Evolutionary conservation across 345 rosid species (phyloP), one percentile per base, ranked within the genome.

Genomic region (Erodium maritimum): DNA sequence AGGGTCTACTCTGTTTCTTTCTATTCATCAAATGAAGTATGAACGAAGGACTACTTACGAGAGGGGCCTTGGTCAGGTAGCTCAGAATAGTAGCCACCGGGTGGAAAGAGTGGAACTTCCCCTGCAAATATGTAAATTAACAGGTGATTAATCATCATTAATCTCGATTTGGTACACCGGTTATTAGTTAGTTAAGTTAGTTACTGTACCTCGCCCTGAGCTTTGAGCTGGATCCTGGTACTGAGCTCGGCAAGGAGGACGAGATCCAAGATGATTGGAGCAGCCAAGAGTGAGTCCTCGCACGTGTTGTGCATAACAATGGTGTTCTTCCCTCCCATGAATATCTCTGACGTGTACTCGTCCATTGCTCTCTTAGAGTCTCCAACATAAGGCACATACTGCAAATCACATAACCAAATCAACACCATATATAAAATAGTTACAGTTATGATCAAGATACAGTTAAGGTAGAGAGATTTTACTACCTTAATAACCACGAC

Each of bases 281-380:
- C 99, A 48, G 99, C 99, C 78, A 93, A 75, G 24, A 93, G 95
- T 55, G 97, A 89, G 76, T 89, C 99, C 74, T 89, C 99, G 24
- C 99, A 89, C 0, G 97, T 89, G 76, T 93, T 93, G 77, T 89
- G 99, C 71, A 93, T 58, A 67, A 85, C 91, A 45, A 93, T 93
- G 3, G 99, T 93, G 87, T 42, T 93, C 71, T 64, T 78, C 37
- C 99, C 99, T 61, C 99, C 99, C 95, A 89, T 82, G 85, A 93
- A 93, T 52, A 89, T 89, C 81, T 93, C 99, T 37, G 99, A 93
- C 34, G 91, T 87, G 79, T 89, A 93, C 74, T 93, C 99, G 67
- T 93, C 99, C 96, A 89, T 85, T 34, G 99, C 99, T 61, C 96
- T 83, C 87, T 93, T 89, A 84, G 96, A 86, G 70, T 93, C 99